Conservation (phyloP, 768 basidiomycete species). For the Lactarius tabidus region DNA sequence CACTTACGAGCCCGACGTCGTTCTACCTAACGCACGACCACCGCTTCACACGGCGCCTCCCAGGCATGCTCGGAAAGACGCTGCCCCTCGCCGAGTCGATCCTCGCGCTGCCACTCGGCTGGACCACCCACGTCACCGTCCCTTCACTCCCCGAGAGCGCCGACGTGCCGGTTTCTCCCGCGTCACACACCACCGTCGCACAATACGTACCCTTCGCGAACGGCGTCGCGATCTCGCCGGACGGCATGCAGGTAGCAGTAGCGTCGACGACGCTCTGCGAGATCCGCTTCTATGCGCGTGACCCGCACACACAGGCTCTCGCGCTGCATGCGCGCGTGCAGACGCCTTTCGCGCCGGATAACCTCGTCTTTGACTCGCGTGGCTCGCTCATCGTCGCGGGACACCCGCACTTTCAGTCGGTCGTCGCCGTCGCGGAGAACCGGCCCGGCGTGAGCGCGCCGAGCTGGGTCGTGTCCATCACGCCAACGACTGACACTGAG, state of each 20-base stretch:
- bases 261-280: conserved; percentile 48
- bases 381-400: conserved; percentile 55
- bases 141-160: no score
- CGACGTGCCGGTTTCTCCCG: conserved; percentile 22
- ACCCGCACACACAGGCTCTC: conserved; percentile 44
- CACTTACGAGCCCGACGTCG: conserved; percentile 58
- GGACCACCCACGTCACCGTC: conserved; percentile 53
- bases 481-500: conserved; percentile 27
- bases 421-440: conserved; percentile 44
- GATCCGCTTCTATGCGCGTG: conserved; percentile 51
- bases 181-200: conserved; percentile 35
- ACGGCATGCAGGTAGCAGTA: conserved; percentile 48
- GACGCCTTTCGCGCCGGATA: conserved; percentile 61
- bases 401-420: conserved; percentile 58
- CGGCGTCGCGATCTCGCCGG: conserved; percentile 57
- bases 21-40: conserved; percentile 78
- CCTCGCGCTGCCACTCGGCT: conserved; percentile 53
- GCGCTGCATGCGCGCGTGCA: conserved; percentile 37
- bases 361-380: conserved; percentile 49
- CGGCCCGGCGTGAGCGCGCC: conserved; percentile 40
- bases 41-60: conserved; percentile 57
- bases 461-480: conserved; percentile 57
- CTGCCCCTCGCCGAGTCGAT: conserved; percentile 54
- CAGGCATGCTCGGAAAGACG: conserved; percentile 43
- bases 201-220: conserved; percentile 62